Evolutionary conservation across 192 early-diverging fungal species (phyloP).

Genomic region (Haplosporangium gracile): DNA sequence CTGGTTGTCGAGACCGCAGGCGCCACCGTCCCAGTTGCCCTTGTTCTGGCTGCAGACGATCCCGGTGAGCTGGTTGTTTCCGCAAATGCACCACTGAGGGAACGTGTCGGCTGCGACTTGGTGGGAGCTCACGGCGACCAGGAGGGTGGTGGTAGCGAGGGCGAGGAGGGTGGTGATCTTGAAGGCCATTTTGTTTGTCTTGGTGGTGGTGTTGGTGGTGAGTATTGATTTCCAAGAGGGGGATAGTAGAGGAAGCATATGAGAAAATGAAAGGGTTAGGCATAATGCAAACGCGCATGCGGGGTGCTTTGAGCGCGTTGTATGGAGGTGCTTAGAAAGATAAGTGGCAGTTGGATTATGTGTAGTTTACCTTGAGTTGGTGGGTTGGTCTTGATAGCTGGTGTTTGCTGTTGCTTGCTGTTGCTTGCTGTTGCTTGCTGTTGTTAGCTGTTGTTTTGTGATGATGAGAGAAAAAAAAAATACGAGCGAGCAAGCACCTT

Average conservation of each 20-base stretch:
- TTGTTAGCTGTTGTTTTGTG: not conserved
- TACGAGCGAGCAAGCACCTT: not conserved
- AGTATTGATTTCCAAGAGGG: not conserved
- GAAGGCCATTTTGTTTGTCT: not conserved
- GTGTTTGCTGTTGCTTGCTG: not conserved
- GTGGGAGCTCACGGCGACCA: not conserved
- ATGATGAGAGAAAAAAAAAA: conserved; percentile 5
- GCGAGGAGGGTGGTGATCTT: not conserved
- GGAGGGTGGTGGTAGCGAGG: not conserved
- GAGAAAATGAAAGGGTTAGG: not conserved
- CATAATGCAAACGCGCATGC: not conserved
- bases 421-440: not conserved
- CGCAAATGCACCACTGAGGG: not conserved
- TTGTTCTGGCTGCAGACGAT: not conserved
- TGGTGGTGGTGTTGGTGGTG: too few species aligned
- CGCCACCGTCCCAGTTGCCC: not conserved
- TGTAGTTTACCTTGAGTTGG: not conserved
- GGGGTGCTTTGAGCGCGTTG: not conserved
- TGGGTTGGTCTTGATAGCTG: not conserved
- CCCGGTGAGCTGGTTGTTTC: not conserved
- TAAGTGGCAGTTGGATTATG: not conserved
- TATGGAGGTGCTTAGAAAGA: not conserved
- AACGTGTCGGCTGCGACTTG: not conserved
- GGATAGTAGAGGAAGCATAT: not conserved
- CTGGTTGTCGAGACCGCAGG: not conserved